These are phyloP conservation scores for Blastobotrys capitulatus DNA, from an alignment of 1,139 yeast genomes.

Conservation along the genomic window DNA sequence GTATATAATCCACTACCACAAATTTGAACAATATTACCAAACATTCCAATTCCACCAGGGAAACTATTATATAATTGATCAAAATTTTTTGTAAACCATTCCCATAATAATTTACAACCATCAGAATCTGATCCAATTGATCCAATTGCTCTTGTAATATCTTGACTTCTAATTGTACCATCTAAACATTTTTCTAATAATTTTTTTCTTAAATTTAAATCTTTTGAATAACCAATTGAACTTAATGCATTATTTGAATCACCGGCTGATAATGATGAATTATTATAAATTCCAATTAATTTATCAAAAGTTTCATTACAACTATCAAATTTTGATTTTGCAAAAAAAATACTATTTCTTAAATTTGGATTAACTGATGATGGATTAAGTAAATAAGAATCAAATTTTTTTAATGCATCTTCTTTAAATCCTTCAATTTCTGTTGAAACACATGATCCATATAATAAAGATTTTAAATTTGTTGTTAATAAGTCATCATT, in stretches of 20 bases:
- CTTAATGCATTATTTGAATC: slow-evolving; percentile 74
- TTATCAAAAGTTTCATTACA: slow-evolving; percentile 48
- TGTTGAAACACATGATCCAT: slow-evolving; percentile 60
- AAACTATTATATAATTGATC: slow-evolving; percentile 54
- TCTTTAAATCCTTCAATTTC: slow-evolving; percentile 52
- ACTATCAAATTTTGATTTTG: slow-evolving; percentile 54
- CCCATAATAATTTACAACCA: slow-evolving; percentile 66
- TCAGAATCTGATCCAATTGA: slow-evolving; percentile 57
- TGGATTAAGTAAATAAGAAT: slow-evolving; percentile 59
- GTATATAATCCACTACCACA: slow-evolving; percentile 63
- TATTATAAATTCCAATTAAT: slow-evolving; percentile 56
- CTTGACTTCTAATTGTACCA: slow-evolving; percentile 72
- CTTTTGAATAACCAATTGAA: slow-evolving; percentile 65
- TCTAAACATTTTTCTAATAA: slow-evolving; percentile 59
- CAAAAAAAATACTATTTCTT: slow-evolving; percentile 61
- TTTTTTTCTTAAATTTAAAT: slow-evolving; percentile 51
- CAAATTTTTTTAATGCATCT: slow-evolving; percentile 53
- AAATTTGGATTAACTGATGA: slow-evolving; percentile 76
- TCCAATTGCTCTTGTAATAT: slow-evolving; percentile 62
- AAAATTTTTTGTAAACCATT: slow-evolving; percentile 75
- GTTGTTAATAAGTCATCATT: slow-evolving; percentile 65
- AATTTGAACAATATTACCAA: slow-evolving; percentile 63
- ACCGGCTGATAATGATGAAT: slow-evolving; percentile 66
- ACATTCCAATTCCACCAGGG: slow-evolving; percentile 79
- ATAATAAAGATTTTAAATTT: slow-evolving; percentile 69